Percentiles rank a stretch among this genome's conserved stretches.
Conservation (phyloP, 306 rosid genomes). For the Mimosa pudica region DNA sequence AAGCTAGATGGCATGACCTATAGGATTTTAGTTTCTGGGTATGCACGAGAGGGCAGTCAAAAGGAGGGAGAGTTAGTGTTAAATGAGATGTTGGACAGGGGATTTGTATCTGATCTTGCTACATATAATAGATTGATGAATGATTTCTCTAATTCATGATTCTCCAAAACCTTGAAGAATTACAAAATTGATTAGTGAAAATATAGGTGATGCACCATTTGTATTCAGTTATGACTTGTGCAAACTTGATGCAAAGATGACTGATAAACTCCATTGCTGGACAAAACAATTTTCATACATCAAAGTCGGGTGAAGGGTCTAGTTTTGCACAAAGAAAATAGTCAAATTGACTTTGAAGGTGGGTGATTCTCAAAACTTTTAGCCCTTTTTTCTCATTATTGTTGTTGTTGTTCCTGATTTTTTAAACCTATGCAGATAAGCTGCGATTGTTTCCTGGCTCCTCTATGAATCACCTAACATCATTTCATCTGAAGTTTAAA, state of each 20-base stretch:
- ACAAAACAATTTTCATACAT: background rate
- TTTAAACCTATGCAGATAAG: conserved; percentile 4
- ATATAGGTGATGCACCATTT: conserved; percentile 11
- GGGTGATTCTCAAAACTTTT: conserved; percentile 9
- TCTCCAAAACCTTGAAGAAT: background rate
- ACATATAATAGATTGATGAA: conserved; percentile 66
- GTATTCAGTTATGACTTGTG: background rate
- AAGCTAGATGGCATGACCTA: conserved; percentile 59
- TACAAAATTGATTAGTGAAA: conserved; percentile 32
- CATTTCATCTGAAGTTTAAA: background rate
- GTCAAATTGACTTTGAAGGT: conserved; percentile 25
- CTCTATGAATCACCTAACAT: conserved; percentile 6
- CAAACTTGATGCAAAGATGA: conserved; percentile 6
- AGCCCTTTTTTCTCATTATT: background rate
- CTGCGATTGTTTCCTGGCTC: background rate
- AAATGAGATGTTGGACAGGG: conserved; percentile 85
- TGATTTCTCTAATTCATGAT: conserved; percentile 41
- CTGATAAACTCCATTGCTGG: conserved; percentile 1
- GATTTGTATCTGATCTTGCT: conserved; percentile 67
- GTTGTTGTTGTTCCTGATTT: conserved; percentile 12
- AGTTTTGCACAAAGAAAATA: conserved; percentile 10
- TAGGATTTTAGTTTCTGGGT: conserved; percentile 61
- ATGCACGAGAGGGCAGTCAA: conserved; percentile 50
- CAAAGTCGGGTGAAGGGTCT: conserved; percentile 5
- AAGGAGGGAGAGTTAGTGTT: conserved; percentile 59